Conservation (phyloP, 768 basidiomycete species). For the Tremella mesenterica region DNA sequence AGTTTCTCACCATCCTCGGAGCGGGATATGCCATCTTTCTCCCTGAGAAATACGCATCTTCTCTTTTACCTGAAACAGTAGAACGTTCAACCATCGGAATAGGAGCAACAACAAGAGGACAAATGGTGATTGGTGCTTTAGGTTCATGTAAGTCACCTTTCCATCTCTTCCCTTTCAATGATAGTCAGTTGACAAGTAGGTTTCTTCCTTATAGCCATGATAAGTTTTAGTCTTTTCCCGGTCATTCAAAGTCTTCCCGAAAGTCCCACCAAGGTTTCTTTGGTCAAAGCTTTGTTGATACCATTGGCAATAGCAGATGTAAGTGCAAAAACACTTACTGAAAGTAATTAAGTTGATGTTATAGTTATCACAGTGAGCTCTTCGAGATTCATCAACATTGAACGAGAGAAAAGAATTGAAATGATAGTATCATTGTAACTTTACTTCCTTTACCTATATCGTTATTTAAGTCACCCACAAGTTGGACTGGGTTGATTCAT, state of each 20-base stretch:
- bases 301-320: constrained; percentile 41
- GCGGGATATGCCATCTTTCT: constrained; percentile 35
- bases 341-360: background rate
- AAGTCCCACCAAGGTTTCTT: constrained; percentile 23
- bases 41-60: constrained; percentile 26
- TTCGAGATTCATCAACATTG: background rate
- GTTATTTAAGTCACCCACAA: constrained; percentile 19
- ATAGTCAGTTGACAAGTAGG: constrained; percentile 12
- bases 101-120: constrained; percentile 30
- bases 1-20: constrained; percentile 33
- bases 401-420: background rate
- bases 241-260: constrained; percentile 13
- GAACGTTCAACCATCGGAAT: constrained; percentile 18
- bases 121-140: constrained; percentile 28
- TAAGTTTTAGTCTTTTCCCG: constrained; percentile 33
- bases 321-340: background rate
- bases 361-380: constrained; percentile 17
- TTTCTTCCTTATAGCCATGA: constrained; percentile 39
- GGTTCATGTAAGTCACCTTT: constrained; percentile 31
- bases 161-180: background rate
- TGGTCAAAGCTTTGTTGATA: constrained; percentile 35
- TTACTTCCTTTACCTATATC: constrained; percentile 35
- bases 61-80: constrained; percentile 16
- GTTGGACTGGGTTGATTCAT: constrained; percentile 37
- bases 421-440: constrained; percentile 27